Base-by-base conservation (phyloP, 495 filamentous ascomycete genomes). In the Xylaria longipes region DNA sequence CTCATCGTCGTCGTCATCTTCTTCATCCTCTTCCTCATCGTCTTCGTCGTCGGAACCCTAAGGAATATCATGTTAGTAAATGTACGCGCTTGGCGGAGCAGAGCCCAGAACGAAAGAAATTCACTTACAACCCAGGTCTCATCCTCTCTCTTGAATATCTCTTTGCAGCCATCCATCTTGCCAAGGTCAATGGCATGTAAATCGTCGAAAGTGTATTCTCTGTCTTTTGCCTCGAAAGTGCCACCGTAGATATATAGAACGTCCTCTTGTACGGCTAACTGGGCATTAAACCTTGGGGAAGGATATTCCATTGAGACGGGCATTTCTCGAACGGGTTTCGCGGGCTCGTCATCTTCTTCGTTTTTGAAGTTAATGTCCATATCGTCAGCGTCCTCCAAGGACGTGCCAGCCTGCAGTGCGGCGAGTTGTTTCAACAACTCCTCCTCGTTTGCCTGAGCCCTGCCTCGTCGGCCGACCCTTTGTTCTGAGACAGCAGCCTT, bases 121-220 rank as follows among this genome's bases (percentile, higher is more conserved):
- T 75, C 25, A 39, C 86, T 87, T 72, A 90, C 90, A 68, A 89
- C 86, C 94, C 94, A 97, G 77, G 95, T 94, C 76, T 91, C 91
- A 20, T 93, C 89, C 77, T 95, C 92, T 54, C 92, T 84, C 75
- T 88, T 92, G 82, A 95, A 99, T 58, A 96, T 87, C 78, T 97
- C 91, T 80, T 92, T 93, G 72, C 95, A 93, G 15, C 96, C 96
- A 77, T 98, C 95, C 69, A 98, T 83, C 80, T 95, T 97, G 62
- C 91, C 94, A 43, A 98, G 86, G 77, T 98, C 94, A 73, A 98
- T 90, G 12, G 93, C 91, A 78, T 93, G 95, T 85, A 98, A 85
- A 75, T 98, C 95, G 78, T 97, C 94, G 81, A 97, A 97, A 1
- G 92, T 97, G 75, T 92, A 97, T 79, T 99, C 96, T 22, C 92